Percentiles rank a stretch among this genome's conserved stretches.
These are phyloP conservation scores for Eustoma russellianum DNA, from an alignment of 257 asterid genomes.

Conservation along the genomic window DNA sequence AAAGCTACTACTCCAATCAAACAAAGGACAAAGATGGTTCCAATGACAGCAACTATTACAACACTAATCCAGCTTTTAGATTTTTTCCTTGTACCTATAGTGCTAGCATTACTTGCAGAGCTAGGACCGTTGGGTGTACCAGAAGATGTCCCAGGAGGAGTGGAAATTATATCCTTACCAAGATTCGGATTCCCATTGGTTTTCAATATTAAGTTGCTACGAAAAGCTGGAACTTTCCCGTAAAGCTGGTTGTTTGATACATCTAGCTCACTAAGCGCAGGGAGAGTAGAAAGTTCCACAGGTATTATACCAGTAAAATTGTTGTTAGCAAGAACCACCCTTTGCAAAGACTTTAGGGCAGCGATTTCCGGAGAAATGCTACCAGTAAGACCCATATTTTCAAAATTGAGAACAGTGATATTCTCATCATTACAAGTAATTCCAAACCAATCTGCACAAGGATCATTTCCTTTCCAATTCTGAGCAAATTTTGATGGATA, in stretches of 20 bases:
- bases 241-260: slow-evolving; percentile 69
- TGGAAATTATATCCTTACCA: slow-evolving; percentile 38
- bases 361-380: slow-evolving; percentile 57
- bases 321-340: slow-evolving; percentile 69
- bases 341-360: slow-evolving; percentile 48
- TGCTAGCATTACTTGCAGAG: slow-evolving; percentile 10
- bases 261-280: slow-evolving; percentile 52
- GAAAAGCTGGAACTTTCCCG: slow-evolving; percentile 68
- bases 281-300: slow-evolving; percentile 39
- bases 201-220: slow-evolving; percentile 41
- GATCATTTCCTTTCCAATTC: slow-evolving; percentile 80
- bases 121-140: slow-evolving; percentile 17
- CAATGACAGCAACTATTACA: slow-evolving; percentile 43
- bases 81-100: slow-evolving; percentile 15
- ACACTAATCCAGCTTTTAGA: slow-evolving; percentile 36
- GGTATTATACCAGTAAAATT: slow-evolving; percentile 78
- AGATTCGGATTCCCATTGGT: slow-evolving; percentile 62
- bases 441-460: slow-evolving; percentile 81
- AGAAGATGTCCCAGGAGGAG: slow-evolving; percentile 8
- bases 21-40: slow-evolving; percentile 45
- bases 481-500: slow-evolving; percentile 66
- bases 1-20: slow-evolving; percentile 49
- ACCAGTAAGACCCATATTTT: slow-evolving; percentile 73
- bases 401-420: slow-evolving; percentile 67
- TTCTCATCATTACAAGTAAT: slow-evolving; percentile 65